Conservation (phyloP, 176 grass and related monocot species). For the Sorghum bicolor region DNA sequence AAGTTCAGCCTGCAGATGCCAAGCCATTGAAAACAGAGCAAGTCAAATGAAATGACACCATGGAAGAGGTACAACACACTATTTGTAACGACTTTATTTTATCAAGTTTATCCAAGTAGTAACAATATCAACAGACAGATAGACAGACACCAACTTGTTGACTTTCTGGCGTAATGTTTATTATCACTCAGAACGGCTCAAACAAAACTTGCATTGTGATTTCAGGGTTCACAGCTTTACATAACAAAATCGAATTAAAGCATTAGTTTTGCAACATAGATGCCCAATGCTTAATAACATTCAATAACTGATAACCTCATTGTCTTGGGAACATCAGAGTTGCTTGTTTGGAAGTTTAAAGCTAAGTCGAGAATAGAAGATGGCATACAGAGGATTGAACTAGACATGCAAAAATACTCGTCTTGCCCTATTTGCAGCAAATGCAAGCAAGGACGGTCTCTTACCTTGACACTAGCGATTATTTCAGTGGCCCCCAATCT, state of each 20-base stretch:
- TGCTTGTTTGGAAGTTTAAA: neutral
- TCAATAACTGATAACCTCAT: neutral
- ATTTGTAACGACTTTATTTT: neutral
- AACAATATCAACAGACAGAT: neutral
- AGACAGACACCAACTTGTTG: neutral
- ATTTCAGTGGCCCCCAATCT: slow-evolving; percentile 76
- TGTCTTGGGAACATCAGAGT: neutral
- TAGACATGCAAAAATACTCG: neutral
- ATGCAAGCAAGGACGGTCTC: neutral
- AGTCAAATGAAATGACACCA: neutral
- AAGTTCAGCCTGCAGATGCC: slow-evolving; percentile 67
- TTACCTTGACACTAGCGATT: slow-evolving; percentile 88
- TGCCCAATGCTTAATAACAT: neutral
- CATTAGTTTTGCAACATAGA: neutral
- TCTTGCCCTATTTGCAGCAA: neutral
- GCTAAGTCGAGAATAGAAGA: neutral
- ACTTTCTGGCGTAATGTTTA: neutral
- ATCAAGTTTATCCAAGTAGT: neutral
- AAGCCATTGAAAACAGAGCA: neutral
- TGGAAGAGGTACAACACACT: neutral
- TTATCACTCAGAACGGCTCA: neutral
- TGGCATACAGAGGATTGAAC: neutral
- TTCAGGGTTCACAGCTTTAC: neutral
- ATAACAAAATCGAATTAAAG: neutral
- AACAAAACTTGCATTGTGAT: neutral